These are phyloP conservation scores for Taphrina wiesneri DNA, from an alignment of 1,139 yeast species.

Conservation along the genomic window DNA sequence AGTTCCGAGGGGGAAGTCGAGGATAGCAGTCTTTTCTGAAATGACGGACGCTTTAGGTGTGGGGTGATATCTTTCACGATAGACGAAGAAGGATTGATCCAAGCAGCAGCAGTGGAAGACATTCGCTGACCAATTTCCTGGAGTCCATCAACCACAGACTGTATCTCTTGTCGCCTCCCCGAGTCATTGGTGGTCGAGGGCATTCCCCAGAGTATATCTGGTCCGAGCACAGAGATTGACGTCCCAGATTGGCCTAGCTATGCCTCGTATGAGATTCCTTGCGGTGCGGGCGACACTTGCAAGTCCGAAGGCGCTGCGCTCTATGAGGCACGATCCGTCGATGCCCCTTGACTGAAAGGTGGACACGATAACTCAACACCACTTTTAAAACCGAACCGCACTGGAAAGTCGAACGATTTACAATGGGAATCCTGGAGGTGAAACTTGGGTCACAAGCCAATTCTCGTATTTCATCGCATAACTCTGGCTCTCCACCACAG, in stretches of 20 bases:
- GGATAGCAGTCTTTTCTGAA: conserved; percentile 35
- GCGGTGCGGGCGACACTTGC: no score
- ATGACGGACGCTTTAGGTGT: conserved; percentile 30
- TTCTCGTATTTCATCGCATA: neutral
- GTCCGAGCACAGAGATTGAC: neutral
- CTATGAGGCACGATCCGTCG: no score
- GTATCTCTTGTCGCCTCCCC: conserved; percentile 15
- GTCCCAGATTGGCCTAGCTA: no score
- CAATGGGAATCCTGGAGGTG: neutral
- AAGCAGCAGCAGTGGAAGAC: conserved; percentile 33
- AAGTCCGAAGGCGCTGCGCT: neutral
- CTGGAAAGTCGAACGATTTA: neutral
- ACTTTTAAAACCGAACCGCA: neutral
- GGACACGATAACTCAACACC: no score
- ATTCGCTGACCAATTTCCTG: conserved; percentile 27
- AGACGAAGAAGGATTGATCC: conserved; percentile 34
- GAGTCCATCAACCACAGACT: conserved; percentile 27
- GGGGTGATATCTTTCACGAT: conserved; percentile 31
- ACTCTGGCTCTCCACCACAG: neutral
- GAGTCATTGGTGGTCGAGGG: neutral
- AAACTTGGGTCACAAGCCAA: neutral
- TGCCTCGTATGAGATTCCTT: no score
- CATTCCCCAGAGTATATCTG: neutral
- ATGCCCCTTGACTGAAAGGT: no score
- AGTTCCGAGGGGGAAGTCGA: conserved; percentile 51